These are phyloP conservation scores for Diaporthe helianthi DNA, from an alignment of 2,329 filamentous ascomycete genomes.

Conservation along the genomic window DNA sequence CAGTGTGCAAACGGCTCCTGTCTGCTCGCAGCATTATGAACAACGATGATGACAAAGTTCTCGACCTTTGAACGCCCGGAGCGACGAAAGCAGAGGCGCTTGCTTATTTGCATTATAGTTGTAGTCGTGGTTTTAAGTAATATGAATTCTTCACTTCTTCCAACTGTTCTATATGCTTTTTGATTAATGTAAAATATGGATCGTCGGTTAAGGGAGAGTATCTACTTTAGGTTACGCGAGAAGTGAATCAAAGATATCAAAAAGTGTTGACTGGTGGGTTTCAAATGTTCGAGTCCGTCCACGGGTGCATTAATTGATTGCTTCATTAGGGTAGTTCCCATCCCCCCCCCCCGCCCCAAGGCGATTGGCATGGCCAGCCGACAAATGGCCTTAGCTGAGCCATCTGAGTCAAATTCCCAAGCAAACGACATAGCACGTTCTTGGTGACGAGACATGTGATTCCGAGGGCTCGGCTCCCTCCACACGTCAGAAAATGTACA, in stretches of 20 bases:
- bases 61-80: neutral
- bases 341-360: too few species aligned
- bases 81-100: neutral
- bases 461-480: neutral
- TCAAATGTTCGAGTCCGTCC: neutral
- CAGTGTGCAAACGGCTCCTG: neutral
- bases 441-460: neutral
- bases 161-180: neutral
- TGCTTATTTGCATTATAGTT: neutral
- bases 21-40: neutral
- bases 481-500: neutral
- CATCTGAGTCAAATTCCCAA: neutral
- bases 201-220: neutral
- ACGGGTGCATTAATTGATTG: too few species aligned
- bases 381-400: neutral
- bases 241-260: too few species aligned
- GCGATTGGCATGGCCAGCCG: neutral
- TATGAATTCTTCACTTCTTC: neutral
- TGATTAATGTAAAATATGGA: neutral
- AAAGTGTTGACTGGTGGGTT: too few species aligned
- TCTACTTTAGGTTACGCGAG: neutral
- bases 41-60: slow-evolving; percentile 15
- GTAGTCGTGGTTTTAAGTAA: slow-evolving; percentile 5
- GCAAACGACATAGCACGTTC: neutral
- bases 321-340: neutral